phyloP scores from a whole-genome alignment of 164 flowering plant species.

The Vitis labrusca region DNA sequence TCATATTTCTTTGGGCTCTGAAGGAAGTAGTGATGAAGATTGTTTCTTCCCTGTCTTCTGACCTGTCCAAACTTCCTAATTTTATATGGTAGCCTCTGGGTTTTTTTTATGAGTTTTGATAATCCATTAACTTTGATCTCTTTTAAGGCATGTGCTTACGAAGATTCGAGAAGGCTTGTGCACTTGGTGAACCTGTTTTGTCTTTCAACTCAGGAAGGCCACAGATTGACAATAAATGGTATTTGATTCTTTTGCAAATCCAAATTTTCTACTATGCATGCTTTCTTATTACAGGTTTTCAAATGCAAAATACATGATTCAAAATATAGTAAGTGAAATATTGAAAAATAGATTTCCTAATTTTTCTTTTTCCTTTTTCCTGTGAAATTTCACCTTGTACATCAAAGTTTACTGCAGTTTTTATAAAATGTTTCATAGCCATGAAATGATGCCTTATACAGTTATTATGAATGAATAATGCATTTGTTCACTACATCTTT shows the following conservation, averaged over 20 bases:
- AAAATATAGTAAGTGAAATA: no score
- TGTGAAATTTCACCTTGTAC: not conserved
- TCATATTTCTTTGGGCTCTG: no score
- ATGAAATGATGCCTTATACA: no score
- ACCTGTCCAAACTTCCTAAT: no score
- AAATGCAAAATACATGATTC: no score
- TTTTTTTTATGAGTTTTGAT: not conserved
- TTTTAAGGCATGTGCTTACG: constrained; percentile 74
- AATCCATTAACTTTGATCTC: constrained; percentile 9
- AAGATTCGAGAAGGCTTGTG: constrained; percentile 62
- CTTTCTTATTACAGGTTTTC: not conserved
- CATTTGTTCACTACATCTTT: no score
- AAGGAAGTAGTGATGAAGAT: no score
- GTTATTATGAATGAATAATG: no score
- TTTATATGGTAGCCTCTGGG: not conserved
- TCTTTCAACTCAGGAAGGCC: constrained; percentile 63
- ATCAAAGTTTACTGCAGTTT: no score
- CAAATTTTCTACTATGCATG: not conserved
- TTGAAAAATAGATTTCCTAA: not conserved
- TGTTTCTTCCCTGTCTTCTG: not conserved
- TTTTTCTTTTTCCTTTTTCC: not conserved
- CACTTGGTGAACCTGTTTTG: constrained; percentile 63
- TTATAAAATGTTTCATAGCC: no score
- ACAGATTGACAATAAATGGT: constrained; percentile 77
- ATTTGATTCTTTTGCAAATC: constrained; percentile 9